These are phyloP conservation scores for Fusarium xyrophilum DNA, from an alignment of 2,329 filamentous ascomycete genomes.

Conservation along the genomic window DNA sequence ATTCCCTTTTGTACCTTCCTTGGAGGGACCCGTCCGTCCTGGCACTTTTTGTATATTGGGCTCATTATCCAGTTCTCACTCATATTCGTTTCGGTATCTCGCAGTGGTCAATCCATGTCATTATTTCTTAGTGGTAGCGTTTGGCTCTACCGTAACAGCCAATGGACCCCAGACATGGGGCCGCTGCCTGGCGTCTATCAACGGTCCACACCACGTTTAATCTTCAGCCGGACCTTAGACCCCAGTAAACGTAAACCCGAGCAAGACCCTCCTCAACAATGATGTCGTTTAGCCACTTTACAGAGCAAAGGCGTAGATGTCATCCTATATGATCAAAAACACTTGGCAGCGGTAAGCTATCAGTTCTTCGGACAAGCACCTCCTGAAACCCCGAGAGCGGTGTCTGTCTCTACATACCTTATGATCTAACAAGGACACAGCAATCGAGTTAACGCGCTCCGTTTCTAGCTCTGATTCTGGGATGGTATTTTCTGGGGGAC, in stretches of 20 bases:
- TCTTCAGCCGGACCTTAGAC: conserved; percentile 5
- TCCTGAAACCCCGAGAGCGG: not conserved
- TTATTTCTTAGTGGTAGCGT: conserved; percentile 27
- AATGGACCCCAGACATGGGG: conserved; percentile 35
- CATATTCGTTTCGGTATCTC: not conserved
- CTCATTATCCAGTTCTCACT: not conserved
- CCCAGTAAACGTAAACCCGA: conserved; percentile 3
- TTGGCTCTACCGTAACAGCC: conserved; percentile 16
- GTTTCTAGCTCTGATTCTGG: conserved; percentile 5
- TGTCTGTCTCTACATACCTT: not conserved
- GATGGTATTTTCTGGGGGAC: conserved; percentile 10
- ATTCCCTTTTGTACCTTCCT: not conserved
- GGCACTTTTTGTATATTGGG: not conserved
- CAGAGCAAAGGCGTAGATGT: not conserved
- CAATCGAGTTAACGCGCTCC: not conserved
- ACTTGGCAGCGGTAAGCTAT: not conserved
- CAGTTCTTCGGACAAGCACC: not conserved
- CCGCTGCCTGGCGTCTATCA: conserved; percentile 37
- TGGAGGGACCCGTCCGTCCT: no score
- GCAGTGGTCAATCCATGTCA: conserved; percentile 12
- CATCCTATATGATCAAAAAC: not conserved
- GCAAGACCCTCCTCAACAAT: conserved; percentile 17
- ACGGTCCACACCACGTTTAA: conserved; percentile 35
- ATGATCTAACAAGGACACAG: conserved; percentile 1
- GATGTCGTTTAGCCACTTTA: conserved; percentile 1